A percentile compares a stretch with the other conserved stretches of the same genome.
Conservation (phyloP, 192 early-diverging fungal species). For the Geranomyces variabilis region DNA sequence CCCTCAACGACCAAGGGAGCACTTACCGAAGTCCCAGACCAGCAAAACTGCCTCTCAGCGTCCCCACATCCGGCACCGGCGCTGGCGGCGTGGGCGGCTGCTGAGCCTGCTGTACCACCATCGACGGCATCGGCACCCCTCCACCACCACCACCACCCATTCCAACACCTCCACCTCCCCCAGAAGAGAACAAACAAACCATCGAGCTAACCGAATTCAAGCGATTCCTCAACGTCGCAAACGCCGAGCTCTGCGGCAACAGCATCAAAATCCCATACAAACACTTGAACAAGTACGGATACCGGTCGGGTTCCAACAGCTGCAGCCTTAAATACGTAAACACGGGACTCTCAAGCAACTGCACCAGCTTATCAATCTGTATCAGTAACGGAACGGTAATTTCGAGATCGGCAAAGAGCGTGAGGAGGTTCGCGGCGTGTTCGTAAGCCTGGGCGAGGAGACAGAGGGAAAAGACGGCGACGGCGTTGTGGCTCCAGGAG, state of each 20-base stretch:
- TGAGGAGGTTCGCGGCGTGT: conserved; percentile 79
- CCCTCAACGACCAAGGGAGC: not conserved
- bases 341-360: conserved; percentile 95
- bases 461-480: conserved; percentile 90
- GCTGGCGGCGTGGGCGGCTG: not conserved
- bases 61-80: not conserved
- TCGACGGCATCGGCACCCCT: not conserved
- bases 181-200: conserved; percentile 38
- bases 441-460: conserved; percentile 97
- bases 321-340: conserved; percentile 95
- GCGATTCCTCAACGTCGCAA: conserved; percentile 93
- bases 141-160: not conserved
- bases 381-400: conserved; percentile 93
- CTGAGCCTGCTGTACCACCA: not conserved
- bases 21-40: conserved; percentile 13
- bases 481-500: conserved; percentile 97
- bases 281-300: conserved; percentile 89
- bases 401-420: conserved; percentile 87
- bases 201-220: conserved; percentile 77
- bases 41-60: not conserved
- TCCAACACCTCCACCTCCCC: not conserved
- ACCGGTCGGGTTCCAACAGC: conserved; percentile 85
- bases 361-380: conserved; percentile 97
- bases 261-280: conserved; percentile 97
- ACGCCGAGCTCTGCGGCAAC: conserved; percentile 94